These are phyloP conservation scores for Calonectria pauciramosa DNA, from an alignment of 2,329 filamentous ascomycete species.

Conservation along the genomic window DNA sequence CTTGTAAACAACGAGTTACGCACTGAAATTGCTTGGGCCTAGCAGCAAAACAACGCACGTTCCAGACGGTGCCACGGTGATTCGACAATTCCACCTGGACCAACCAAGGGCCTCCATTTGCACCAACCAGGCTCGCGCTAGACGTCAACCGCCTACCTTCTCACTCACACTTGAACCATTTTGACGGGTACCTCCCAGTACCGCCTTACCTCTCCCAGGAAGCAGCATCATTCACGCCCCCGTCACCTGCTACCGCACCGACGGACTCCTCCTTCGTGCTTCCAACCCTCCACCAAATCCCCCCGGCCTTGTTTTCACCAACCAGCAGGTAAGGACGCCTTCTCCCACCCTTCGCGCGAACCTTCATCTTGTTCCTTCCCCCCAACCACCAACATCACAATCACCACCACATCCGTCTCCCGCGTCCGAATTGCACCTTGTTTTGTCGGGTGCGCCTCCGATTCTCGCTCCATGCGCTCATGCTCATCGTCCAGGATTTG, in stretches of 20 bases:
- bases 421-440: background rate
- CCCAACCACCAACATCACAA: conserved; percentile 1
- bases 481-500: conserved; percentile 69
- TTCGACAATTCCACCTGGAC: conserved; percentile 22
- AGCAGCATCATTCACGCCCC: conserved; percentile 23
- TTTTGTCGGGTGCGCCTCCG: conserved; percentile 14
- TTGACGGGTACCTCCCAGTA: conserved; percentile 9
- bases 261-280: conserved; percentile 27
- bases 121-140: conserved; percentile 26
- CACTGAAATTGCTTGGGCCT: background rate
- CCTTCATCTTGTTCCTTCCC: background rate
- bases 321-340: conserved; percentile 30
- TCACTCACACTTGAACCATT: conserved; percentile 13
- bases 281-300: conserved; percentile 27
- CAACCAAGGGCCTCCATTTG: conserved; percentile 8
- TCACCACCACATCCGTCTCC: background rate
- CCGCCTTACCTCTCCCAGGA: background rate
- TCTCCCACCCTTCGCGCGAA: background rate
- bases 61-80: conserved; percentile 18
- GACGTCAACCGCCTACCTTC: conserved; percentile 14
- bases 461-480: conserved; percentile 47
- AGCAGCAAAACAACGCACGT: conserved; percentile 22
- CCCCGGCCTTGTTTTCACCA: conserved; percentile 22
- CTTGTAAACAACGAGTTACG: conserved; percentile 1
- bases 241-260: conserved; percentile 25